These are phyloP conservation scores for Trametes polyzona DNA, from an alignment of 1,284 basidiomycete genomes.

Conservation along the genomic window DNA sequence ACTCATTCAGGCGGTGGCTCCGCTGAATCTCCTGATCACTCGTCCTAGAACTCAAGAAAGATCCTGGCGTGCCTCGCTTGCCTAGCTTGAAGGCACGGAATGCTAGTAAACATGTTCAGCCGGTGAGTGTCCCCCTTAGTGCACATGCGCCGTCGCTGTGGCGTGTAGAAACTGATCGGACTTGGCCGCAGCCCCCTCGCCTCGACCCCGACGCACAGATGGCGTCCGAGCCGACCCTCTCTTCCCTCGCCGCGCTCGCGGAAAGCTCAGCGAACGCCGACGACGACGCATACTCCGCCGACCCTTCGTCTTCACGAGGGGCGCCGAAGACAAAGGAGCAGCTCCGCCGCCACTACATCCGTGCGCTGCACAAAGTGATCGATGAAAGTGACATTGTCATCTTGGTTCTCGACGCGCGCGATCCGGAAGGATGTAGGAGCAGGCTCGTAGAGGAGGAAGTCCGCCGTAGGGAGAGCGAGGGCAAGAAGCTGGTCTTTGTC, in stretches of 20 bases:
- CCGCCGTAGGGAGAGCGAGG: slow-evolving; percentile 78
- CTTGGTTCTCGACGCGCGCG: slow-evolving; percentile 86
- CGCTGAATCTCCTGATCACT: background rate
- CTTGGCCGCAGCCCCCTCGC: slow-evolving; percentile 16
- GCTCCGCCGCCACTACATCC: slow-evolving; percentile 70
- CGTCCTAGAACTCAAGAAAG: slow-evolving; percentile 73
- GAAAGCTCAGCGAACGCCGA: slow-evolving; percentile 35
- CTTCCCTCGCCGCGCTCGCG: slow-evolving; percentile 56
- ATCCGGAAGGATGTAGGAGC: slow-evolving; percentile 90
- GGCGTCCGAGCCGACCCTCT: slow-evolving; percentile 73
- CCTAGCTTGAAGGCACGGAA: slow-evolving; percentile 68
- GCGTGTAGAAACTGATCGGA: slow-evolving; percentile 2
- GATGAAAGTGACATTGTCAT: slow-evolving; percentile 93
- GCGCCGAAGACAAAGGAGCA: slow-evolving; percentile 65
- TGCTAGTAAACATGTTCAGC: slow-evolving; percentile 52
- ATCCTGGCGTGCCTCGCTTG: slow-evolving; percentile 80
- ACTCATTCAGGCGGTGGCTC: background rate
- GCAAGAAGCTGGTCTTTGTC: slow-evolving; percentile 89
- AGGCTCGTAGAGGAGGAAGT: slow-evolving; percentile 91
- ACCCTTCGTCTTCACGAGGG: slow-evolving; percentile 31
- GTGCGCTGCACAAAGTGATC: slow-evolving; percentile 87
- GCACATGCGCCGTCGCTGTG: background rate
- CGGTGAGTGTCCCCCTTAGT: too few species aligned
- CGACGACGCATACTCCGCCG: slow-evolving; percentile 27
- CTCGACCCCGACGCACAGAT: slow-evolving; percentile 63